These are phyloP conservation scores for Hydnomerulius pinastri DNA, from an alignment of 768 basidiomycete species.

Conservation along the genomic window DNA sequence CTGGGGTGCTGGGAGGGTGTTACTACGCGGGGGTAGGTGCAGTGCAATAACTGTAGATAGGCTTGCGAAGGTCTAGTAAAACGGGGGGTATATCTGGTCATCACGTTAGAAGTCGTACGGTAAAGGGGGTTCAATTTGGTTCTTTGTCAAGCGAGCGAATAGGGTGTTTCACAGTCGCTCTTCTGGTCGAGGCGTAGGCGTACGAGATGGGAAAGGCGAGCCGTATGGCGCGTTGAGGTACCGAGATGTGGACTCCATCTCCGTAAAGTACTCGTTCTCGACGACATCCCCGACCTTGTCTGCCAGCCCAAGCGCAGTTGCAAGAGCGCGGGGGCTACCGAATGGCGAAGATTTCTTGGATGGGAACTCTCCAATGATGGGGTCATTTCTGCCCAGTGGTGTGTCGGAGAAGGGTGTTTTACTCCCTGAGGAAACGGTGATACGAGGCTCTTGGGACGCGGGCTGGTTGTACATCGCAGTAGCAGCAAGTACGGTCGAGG, in stretches of 20 bases:
- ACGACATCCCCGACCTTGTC: slow-evolving; percentile 28
- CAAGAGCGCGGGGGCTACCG: slow-evolving; percentile 51
- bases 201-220: slow-evolving; percentile 50
- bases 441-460: slow-evolving; percentile 35
- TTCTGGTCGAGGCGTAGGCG: slow-evolving; percentile 44
- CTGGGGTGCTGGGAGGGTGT: slow-evolving; percentile 10
- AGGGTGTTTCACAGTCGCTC: slow-evolving; percentile 29
- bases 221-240: slow-evolving; percentile 53
- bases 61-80: slow-evolving; percentile 34
- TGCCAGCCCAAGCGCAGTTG: slow-evolving; percentile 48
- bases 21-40: slow-evolving; percentile 23
- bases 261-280: slow-evolving; percentile 37
- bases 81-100: slow-evolving; percentile 35
- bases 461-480: slow-evolving; percentile 97
- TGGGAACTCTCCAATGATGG: slow-evolving; percentile 61
- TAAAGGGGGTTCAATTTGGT: slow-evolving; percentile 22
- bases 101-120: slow-evolving; percentile 37
- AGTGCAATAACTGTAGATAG: slow-evolving; percentile 36
- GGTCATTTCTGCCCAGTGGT: slow-evolving; percentile 50
- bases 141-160: slow-evolving; percentile 13
- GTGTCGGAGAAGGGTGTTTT: slow-evolving; percentile 43
- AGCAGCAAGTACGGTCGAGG: slow-evolving; percentile 79
- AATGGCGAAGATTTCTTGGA: slow-evolving; percentile 49
- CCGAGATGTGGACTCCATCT: slow-evolving; percentile 44
- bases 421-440: slow-evolving; percentile 34